phyloP scores from a whole-genome alignment of 768 basidiomycete genomes.

The Auriscalpium microsporum region DNA sequence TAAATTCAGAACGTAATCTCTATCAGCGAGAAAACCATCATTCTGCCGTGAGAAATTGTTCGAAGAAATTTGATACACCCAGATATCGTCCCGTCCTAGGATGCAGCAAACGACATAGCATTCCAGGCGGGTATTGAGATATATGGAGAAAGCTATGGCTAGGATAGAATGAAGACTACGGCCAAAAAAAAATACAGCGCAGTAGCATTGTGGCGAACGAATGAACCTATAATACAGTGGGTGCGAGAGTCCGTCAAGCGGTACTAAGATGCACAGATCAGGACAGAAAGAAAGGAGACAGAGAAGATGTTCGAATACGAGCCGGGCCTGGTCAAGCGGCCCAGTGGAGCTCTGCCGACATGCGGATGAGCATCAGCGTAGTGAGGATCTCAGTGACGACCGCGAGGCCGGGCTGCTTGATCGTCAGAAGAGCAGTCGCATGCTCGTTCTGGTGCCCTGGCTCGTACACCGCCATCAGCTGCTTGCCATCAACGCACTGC shows the following conservation, averaged over 20 bases:
- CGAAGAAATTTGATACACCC: too few relatives aligned
- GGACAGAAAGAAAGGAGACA: neutral
- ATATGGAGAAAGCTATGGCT: too few relatives aligned
- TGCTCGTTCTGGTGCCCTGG: slow-evolving; percentile 46
- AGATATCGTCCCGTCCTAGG: too few relatives aligned
- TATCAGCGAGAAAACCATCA: too few relatives aligned
- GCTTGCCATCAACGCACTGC: slow-evolving; percentile 54
- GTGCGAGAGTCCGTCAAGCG: neutral
- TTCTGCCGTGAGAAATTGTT: too few relatives aligned
- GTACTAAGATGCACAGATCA: too few relatives aligned
- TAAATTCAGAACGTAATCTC: too few relatives aligned
- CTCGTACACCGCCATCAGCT: slow-evolving; percentile 59
- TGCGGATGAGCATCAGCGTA: slow-evolving; percentile 65
- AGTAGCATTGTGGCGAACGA: neutral
- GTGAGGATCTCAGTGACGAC: slow-evolving; percentile 73
- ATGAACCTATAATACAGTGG: neutral
- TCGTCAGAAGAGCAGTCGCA: slow-evolving; percentile 49
- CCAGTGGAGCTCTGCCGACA: slow-evolving; percentile 58
- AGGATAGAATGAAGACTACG: too few relatives aligned
- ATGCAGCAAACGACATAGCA: too few relatives aligned
- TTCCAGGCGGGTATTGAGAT: too few relatives aligned
- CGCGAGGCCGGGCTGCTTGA: slow-evolving; percentile 48
- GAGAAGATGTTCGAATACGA: neutral
- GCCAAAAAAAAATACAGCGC: neutral
- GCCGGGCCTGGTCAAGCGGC: neutral